phyloP scores from a whole-genome alignment of 2,329 filamentous ascomycete species.

The Cordyceps fumosorosea region DNA sequence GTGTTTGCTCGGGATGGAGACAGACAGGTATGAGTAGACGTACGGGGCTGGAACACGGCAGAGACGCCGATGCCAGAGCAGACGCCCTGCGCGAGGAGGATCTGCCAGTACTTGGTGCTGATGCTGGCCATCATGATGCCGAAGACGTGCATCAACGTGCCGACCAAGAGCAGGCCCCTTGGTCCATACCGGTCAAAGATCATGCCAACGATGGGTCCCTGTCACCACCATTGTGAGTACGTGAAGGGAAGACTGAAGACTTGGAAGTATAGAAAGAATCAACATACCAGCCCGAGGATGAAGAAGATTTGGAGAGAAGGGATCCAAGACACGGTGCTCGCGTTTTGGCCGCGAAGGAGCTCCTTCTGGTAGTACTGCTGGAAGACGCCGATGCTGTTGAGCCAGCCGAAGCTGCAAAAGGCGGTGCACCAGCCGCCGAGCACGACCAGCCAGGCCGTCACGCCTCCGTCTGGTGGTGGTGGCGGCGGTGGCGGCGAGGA shows the following conservation, averaged over 20 bases:
- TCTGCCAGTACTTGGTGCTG: conserved; percentile 33
- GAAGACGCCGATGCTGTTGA: conserved; percentile 42
- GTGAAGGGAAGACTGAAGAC: conserved; percentile 12
- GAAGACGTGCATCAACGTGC: conserved; percentile 51
- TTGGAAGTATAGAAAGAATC: conserved; percentile 23
- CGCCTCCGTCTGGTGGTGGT: conserved; percentile 24
- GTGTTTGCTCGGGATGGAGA: neutral
- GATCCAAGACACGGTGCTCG: conserved; percentile 57
- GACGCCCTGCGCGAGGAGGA: conserved; percentile 33
- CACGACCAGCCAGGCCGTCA: conserved; percentile 32
- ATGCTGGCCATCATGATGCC: conserved; percentile 58
- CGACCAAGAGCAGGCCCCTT: conserved; percentile 43
- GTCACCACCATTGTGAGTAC: neutral
- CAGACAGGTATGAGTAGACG: neutral
- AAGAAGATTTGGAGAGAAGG: conserved; percentile 49
- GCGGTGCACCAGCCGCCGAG: conserved; percentile 34
- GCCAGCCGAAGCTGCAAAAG: conserved; percentile 36
- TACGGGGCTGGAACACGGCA: conserved; percentile 28
- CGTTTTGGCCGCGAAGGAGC: conserved; percentile 40
- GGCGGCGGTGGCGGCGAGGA: neutral
- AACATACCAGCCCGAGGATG: conserved; percentile 40
- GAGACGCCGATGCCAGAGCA: conserved; percentile 31
- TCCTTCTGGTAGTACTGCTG: conserved; percentile 51
- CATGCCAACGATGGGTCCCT: conserved; percentile 56
- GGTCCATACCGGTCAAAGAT: conserved; percentile 59